Evolutionary conservation across 108 stramenopile species (phyloP), one percentile per base, ranked within the genome.

Genomic region (Stephanodiscus triporus): DNA sequence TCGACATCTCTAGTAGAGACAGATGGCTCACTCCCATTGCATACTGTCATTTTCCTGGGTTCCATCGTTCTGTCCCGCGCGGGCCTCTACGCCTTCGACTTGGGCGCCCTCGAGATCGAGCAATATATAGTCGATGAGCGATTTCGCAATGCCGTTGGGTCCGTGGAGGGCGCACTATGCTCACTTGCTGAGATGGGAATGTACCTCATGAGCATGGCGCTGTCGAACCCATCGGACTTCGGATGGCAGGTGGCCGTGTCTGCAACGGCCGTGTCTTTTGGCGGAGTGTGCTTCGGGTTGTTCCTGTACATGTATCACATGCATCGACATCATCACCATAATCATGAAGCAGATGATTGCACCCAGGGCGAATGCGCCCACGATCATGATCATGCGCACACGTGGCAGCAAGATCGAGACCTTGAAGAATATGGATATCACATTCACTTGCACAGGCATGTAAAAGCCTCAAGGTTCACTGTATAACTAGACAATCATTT

Each of bases 101-200:
- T 79, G 22, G 78, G 78, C 43, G 37, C 66, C 11, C 56, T 79
- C 19, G 78, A 79, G 42, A 74, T 79, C 53, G 70, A 79, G 54
- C 78, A 79, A 62, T 60, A 61, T 13, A 34, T 79, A 0, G 78
- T 79, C 22, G 78, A 79, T 29, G 78, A 79, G 61, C 45, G 78
- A 0, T 72, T 36, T 45, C 73, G 78, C 23, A 72, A 75, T 45
- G 78, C 78, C n/a, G 61, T 69, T 22, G 70, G 63, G 0, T 69
- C 74, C 0, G 78, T 79, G 11, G 78, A 79, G 54, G 73, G 68
- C 2, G 64, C 78, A 10, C 51, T 79, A 10, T 79, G 78, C 45
- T 50, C 70, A 24, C 9, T 64, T 9, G 20, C n/a, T 0, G 78
- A 79, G 47, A 74, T 79, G 67, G 67, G 66, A 3, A 69, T 75